Evolutionary conservation across 495 filamentous ascomycete genomes (phyloP).

Genomic region (Geoglossum glabrum): DNA sequence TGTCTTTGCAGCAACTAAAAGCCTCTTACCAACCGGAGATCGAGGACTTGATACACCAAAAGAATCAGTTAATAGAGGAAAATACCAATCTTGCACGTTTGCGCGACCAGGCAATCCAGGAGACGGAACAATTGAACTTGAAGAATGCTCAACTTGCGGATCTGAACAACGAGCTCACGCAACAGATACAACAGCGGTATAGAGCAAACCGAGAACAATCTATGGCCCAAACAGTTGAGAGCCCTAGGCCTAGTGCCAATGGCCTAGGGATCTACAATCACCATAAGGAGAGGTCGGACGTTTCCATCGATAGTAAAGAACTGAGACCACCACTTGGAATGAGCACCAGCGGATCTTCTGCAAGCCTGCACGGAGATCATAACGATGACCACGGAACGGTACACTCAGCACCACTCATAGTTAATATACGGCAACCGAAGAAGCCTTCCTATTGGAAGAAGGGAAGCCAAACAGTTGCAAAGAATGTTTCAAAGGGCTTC

Average conservation of each 20-base stretch:
- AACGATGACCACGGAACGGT: conserved; percentile 41
- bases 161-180: conserved; percentile 83
- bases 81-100: conserved; percentile 54
- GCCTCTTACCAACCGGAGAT: conserved; percentile 56
- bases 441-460: conserved; percentile 99
- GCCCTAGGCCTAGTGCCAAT: conserved; percentile 32
- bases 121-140: conserved; percentile 80
- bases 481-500: conserved; percentile 82
- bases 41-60: conserved; percentile 64
- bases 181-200: conserved; percentile 84
- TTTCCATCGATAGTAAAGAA: conserved; percentile 34
- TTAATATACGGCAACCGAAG: conserved; percentile 76
- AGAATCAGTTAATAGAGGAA: conserved; percentile 66
- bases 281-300: conserved; percentile 47
- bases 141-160: conserved; percentile 90
- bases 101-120: conserved; percentile 80
- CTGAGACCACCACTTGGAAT: conserved; percentile 17
- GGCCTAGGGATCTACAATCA: conserved; percentile 76
- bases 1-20: conserved; percentile 71
- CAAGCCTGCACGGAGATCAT: conserved; percentile 39
- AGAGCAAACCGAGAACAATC: conserved; percentile 48
- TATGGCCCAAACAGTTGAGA: conserved; percentile 17
- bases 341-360: conserved; percentile 25
- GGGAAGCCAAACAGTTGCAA: conserved; percentile 75
- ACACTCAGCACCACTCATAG: conserved; percentile 63